Base-by-base conservation (phyloP, 345 rosid genomes). In the Camelina sativa region DNA sequence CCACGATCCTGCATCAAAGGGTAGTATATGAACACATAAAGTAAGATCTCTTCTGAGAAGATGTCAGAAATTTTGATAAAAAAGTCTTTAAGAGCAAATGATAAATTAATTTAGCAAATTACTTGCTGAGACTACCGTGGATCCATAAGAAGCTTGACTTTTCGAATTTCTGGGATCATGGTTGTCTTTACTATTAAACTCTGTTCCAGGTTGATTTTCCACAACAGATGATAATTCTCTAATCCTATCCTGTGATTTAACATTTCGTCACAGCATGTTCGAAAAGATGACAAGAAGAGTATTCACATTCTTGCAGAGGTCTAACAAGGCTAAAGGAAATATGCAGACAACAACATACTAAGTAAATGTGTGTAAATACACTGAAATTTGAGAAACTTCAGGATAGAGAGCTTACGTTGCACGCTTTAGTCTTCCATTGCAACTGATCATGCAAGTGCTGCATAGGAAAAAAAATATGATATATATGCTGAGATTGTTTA, bases 381-480 rank as follows among this genome's bases (percentile, higher is more conserved):
- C 44, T n/a, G 62, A 50, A 48, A 28, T 1, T 1, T 62, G 23
- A 56, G 58, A 65, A 55, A 20, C 1, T 11, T 23, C 37, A 69
- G 44, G 80, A 57, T 13, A 48, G 76, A 61, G 70, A 78, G 79
- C 91, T 92, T 89, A 95, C 99, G 68, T 87, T 82, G 46, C 93
- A 89, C 71, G 84, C 80, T 78, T 85, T 83, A 79, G 90, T 89
- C 89, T 92, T 87, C 93, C 90, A 87, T 74, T 85, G 89, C 76
- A 95, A 73, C 65, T 95, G 87, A 79, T 90, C 97, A 75, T 95
- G 89, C 57, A 95, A 86, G 32, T 62, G 82, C 99, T 95, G 84
- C 81, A 79, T 12, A 80, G 3, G 19, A 28, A 60, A 62, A 60
- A 17, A 76, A 34, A 78, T 30, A 53, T 4, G 1, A 35, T 16